Evolutionary conservation across 441 rosid species (phyloP).

Genomic region (Populus hybrid): DNA sequence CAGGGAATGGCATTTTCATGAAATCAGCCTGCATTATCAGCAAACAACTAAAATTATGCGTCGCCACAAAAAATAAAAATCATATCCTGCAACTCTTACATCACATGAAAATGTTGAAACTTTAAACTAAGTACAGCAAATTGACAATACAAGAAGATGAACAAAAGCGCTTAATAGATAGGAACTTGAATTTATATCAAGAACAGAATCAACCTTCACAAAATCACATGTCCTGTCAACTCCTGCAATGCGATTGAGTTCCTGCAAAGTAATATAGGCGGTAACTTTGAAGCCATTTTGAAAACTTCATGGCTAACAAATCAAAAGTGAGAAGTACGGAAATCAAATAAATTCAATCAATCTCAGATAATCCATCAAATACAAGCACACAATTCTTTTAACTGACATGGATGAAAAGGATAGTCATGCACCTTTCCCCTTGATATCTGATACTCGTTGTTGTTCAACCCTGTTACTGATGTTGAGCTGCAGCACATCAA

Average conservation of each 20-base stretch:
- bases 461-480: slow-evolving; percentile 86
- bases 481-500: slow-evolving; percentile 56
- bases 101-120: neutral
- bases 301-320: neutral
- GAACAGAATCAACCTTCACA: slow-evolving; percentile 63
- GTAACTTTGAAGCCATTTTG: slow-evolving; percentile 8
- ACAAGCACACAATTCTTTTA: neutral
- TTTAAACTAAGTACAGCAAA: neutral
- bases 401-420: slow-evolving; percentile 6
- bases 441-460: slow-evolving; percentile 91
- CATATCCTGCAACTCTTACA: neutral
- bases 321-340: neutral
- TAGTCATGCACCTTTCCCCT: slow-evolving; percentile 77
- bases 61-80: neutral
- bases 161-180: neutral
- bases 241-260: slow-evolving; percentile 73
- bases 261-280: slow-evolving; percentile 41
- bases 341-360: neutral
- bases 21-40: slow-evolving; percentile 79
- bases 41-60: slow-evolving; percentile 9
- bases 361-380: neutral
- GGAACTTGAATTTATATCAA: neutral
- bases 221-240: slow-evolving; percentile 79
- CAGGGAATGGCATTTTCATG: slow-evolving; percentile 97
- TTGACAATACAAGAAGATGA: slow-evolving; percentile 4